Evolutionary conservation across 2,329 filamentous ascomycete genomes (phyloP).

Genomic region (Exophiala viscosa): DNA sequence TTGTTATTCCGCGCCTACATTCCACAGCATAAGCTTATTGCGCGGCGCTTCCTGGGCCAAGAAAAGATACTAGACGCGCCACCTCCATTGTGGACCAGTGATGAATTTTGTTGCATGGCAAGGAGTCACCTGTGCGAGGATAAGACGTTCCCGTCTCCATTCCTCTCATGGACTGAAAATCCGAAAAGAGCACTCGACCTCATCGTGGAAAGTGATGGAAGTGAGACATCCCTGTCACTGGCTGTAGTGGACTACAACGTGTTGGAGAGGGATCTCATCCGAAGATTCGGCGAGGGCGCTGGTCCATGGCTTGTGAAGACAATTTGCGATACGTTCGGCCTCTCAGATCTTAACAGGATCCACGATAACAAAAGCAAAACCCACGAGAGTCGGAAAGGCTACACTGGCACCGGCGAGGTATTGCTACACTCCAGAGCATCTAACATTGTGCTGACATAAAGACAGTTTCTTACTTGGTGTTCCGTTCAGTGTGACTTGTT

Average conservation of each 20-base stretch:
- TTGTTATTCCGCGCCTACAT: constrained; percentile 16
- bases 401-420: constrained; percentile 18
- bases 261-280: constrained; percentile 10
- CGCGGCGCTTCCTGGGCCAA: constrained; percentile 6
- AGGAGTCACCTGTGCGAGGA: constrained; percentile 10
- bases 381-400: background rate
- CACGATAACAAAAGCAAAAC: background rate
- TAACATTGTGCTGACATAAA: background rate
- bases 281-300: background rate
- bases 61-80: background rate
- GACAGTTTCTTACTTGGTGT: constrained; percentile 16
- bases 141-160: constrained; percentile 12
- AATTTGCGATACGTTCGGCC: constrained; percentile 5
- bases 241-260: constrained; percentile 17
- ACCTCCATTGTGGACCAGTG: constrained; percentile 1
- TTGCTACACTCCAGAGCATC: background rate
- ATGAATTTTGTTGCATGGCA: constrained; percentile 5
- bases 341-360: constrained; percentile 7
- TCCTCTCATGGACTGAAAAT: constrained; percentile 12
- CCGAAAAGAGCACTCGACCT: constrained; percentile 3
- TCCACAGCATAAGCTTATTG: constrained; percentile 5
- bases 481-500: constrained; percentile 5
- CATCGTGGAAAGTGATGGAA: constrained; percentile 3
- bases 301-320: constrained; percentile 14
- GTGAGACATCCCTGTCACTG: background rate